Evolutionary conservation across 2,329 filamentous ascomycete genomes (phyloP), one percentile per base, ranked within the genome.

Genomic region (Aaosphaeria arxii): DNA sequence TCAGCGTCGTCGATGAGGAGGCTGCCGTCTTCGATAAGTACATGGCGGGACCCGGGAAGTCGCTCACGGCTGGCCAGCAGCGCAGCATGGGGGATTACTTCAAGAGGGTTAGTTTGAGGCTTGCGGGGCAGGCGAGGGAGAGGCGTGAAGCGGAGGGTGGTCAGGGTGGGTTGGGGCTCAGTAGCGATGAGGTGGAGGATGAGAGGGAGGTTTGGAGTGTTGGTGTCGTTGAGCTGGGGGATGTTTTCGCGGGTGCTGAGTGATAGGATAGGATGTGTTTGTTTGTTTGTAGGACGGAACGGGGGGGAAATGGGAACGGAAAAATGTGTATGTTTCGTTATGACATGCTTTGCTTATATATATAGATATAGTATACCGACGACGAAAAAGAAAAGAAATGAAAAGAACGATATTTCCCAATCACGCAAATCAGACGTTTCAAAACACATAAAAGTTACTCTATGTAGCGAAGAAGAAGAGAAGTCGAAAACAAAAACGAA

Each of bases 61-160:
- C 83, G 3, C 71, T 96, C 50, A 78, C 85, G 6, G 73, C 88
- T 0, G 86, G 83, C 38, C 84, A 84, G 13, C 94, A 95, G 79
- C 82, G 92, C 58, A 91, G 87, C 69, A 96, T 99, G 87, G 82
- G 86, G 50, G 94, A 99, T 70, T 99, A 99, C 74, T 97, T 97
- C 76, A 96, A 96, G 79, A 80, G 94, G 39, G 89, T 99, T 55
- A 90, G 90, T 1, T 71, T 92, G 62, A 83, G 91, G 58, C 74
- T 97, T 17, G 92, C 88, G n/a, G 82, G 77, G 13, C 94, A 97
- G 69, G 91, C 89, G 1, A 82, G 90, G 53, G 94, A 99, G 74
- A 82, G 94, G 59, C 88, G 84, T 63, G 91, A 96, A 58, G 94
- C 94, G 0, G 91, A 96, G 67, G 92, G 91, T 52, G 94, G 92